A percentile compares a stretch with the other conserved stretches of the same genome.
These are phyloP conservation scores for Candida khao-thaluensis DNA, from an alignment of 805 yeast genomes.

Conservation along the genomic window DNA sequence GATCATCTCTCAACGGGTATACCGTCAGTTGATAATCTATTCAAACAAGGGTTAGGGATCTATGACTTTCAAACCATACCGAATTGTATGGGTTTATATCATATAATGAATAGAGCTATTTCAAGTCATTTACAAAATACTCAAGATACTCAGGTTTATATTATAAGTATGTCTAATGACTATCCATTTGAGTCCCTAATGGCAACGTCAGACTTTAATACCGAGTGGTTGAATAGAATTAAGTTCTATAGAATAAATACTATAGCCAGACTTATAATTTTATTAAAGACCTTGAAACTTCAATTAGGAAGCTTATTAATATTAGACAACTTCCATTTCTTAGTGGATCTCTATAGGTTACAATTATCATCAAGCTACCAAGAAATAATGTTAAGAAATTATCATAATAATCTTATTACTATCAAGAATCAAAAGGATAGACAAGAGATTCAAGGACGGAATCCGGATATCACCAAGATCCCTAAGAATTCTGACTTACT, in stretches of 20 bases:
- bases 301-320: constrained; percentile 16
- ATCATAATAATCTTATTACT: constrained; percentile 25
- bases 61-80: constrained; percentile 42
- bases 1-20: constrained; percentile 1
- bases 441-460: constrained; percentile 22
- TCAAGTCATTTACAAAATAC: constrained; percentile 26
- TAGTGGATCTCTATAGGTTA: constrained; percentile 33
- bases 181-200: constrained; percentile 29
- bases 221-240: constrained; percentile 18
- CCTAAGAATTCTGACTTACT: constrained; percentile 30
- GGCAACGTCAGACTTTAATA: constrained; percentile 20
- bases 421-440: constrained; percentile 22
- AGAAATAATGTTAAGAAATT: constrained; percentile 31
- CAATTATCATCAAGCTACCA: constrained; percentile 35
- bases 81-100: constrained; percentile 21
- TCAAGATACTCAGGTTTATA: constrained; percentile 19
- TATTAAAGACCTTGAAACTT: constrained; percentile 7
- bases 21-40: constrained; percentile 1
- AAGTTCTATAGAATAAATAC: constrained; percentile 9
- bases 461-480: constrained; percentile 24
- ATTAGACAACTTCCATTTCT: constrained; percentile 34
- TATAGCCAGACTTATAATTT: constrained; percentile 12
- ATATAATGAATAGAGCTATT: constrained; percentile 24
- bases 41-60: constrained; percentile 19
- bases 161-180: constrained; percentile 30